Percentiles rank a stretch among this genome's conserved stretches.
Conservation (phyloP, 371 early-diverging fungal species). For the Mucor irregularis region DNA sequence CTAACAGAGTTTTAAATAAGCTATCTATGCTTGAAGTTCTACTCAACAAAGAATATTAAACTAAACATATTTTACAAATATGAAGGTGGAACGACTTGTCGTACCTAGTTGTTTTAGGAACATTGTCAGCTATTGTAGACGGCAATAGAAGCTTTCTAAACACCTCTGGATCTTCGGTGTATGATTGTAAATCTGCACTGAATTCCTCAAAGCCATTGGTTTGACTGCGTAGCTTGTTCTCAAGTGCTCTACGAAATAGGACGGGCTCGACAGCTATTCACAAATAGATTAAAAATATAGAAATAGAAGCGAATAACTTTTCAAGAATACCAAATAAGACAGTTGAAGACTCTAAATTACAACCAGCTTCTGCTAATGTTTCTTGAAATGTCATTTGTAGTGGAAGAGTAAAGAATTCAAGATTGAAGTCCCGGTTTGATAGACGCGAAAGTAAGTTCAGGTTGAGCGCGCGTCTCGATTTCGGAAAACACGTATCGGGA, state of each 20-base stretch:
- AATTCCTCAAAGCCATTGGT: conserved; percentile 22
- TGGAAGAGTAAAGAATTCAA: neutral
- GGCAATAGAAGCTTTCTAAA: conserved; percentile 43
- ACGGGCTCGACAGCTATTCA: conserved; percentile 19
- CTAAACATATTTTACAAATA: neutral
- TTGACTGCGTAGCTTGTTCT: conserved; percentile 28
- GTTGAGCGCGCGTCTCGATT: neutral
- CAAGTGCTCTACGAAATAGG: conserved; percentile 36
- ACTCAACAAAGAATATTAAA: neutral
- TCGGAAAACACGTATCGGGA: neutral
- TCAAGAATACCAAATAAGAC: conserved; percentile 11
- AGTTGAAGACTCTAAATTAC: neutral
- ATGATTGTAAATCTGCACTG: conserved; percentile 26
- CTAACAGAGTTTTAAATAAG: conserved; percentile 60
- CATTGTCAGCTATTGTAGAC: conserved; percentile 18
- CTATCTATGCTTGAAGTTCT: conserved; percentile 48
- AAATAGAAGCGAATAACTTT: neutral
- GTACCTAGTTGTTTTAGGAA: conserved; percentile 23
- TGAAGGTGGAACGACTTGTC: neutral
- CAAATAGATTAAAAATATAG: too few species aligned
- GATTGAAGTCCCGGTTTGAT: too few species aligned
- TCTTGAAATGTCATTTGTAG: conserved; percentile 9
- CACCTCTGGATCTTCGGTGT: conserved; percentile 21
- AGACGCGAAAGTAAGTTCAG: too few species aligned
- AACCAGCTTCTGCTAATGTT: conserved; percentile 18